Evolutionary conservation across 2,329 filamentous ascomycete genomes (phyloP), one percentile per base, ranked within the genome.

Genomic region (Chaetomiaceae sp.): DNA sequence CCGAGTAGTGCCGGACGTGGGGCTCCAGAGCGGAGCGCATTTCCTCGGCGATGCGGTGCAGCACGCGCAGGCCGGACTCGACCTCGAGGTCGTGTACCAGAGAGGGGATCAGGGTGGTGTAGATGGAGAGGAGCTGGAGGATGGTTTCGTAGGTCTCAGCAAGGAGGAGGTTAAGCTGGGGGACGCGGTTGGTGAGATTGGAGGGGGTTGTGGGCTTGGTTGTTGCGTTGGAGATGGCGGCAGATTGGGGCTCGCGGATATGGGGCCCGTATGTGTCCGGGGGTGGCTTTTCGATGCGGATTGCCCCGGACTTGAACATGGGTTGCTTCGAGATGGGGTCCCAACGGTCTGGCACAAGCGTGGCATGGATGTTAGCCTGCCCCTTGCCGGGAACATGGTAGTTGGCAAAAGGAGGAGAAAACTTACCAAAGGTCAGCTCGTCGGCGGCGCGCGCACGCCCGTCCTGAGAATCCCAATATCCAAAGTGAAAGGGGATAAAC

Each of bases 401-500:
- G 6, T 3, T 27, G 25, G 6, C 6, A 10, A 10, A 3, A 27
- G 3, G 17, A 3, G 12, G n/a, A 19, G 10, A 16, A 13, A 16
- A 51, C 57, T 49, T 61, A 68, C 66, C 62, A 23, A 61, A 59
- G 10, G 68, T 70, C 10, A 70, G 57, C 48, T 70, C 67, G 54
- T 69, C 69, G 0, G 66, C 68, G 7, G 67, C 68, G 16, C 64
- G 51, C 2, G 66, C 62, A 30, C 62, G 39, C 6, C 60, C 63
- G 40, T 65, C 65, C n/a, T 62, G 59, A 8, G 58, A 54, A 55
- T 70, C 68, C 39, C 58, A 70, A 44, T 69, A 69, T 7, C 66
- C 66, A 56, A 66, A 69, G 44, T 70, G 68, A 40, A 70, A 70
- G 3, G 67, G 67, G n/a, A 69, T 66, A 42, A 70, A 70, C 5